Conservation (phyloP, 1,139 yeast genomes). For the Taiozyma sp. region DNA sequence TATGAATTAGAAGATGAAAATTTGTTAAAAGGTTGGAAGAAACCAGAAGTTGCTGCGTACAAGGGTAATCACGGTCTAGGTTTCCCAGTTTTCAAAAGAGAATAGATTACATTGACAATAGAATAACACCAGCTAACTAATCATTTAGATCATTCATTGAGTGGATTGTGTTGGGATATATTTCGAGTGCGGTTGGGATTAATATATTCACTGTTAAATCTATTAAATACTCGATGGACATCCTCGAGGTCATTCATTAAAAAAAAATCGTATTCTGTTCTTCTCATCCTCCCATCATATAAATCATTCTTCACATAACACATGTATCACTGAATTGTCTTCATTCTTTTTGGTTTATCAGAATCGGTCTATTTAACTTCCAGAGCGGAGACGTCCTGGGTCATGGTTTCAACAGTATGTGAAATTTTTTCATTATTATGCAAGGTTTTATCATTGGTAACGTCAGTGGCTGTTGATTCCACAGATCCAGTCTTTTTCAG, state of each 20-base stretch:
- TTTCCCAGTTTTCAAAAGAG: conserved; percentile 20
- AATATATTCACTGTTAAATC: no score
- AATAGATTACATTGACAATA: not conserved
- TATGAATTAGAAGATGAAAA: conserved; percentile 43
- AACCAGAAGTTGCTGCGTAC: conserved; percentile 46
- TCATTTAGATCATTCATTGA: no score
- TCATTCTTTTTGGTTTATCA: no score
- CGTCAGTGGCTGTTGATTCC: not conserved
- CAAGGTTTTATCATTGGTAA: not conserved
- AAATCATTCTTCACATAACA: not conserved
- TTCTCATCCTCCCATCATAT: not conserved
- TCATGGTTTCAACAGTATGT: not conserved
- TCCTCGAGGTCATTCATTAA: no score
- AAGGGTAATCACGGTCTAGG: conserved; percentile 51
- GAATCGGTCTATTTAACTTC: not conserved
- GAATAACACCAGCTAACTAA: no score
- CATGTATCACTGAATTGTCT: not conserved
- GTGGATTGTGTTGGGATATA: no score
- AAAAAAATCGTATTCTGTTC: no score
- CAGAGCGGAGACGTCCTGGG: not conserved
- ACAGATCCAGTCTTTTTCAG: not conserved
- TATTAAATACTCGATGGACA: no score
- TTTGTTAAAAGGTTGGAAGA: conserved; percentile 43
- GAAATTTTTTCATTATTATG: not conserved
- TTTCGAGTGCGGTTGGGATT: no score